Percentiles rank a stretch among this genome's conserved stretches.
These are phyloP conservation scores for Colletotrichum sp. DNA, from an alignment of 2,329 filamentous ascomycete species.

Conservation along the genomic window DNA sequence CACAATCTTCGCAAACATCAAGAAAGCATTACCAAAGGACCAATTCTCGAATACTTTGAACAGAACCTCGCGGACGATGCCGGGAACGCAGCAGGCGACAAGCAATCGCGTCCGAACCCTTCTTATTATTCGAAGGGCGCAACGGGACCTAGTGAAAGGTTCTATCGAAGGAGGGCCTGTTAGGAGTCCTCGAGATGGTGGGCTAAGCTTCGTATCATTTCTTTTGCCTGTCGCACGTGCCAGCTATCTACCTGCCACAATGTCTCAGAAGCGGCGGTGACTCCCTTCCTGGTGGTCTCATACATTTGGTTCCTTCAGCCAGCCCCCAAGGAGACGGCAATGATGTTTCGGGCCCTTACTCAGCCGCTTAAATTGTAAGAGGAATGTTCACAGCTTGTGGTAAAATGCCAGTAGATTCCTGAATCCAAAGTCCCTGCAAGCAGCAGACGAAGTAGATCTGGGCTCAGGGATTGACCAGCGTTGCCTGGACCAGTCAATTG, in stretches of 20 bases:
- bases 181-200: background rate
- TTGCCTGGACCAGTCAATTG: background rate
- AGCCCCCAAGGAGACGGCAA: background rate
- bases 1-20: background rate
- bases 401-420: background rate
- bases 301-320: background rate
- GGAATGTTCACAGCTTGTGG: background rate
- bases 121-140: background rate
- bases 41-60: rapidly evolving
- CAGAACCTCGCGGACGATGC: background rate
- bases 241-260: background rate
- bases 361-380: background rate
- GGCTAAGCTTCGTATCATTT: background rate
- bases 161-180: background rate
- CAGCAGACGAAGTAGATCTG: background rate
- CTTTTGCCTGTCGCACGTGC: background rate
- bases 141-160: background rate
- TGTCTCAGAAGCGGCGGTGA: background rate
- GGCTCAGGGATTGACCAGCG: background rate
- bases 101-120: background rate
- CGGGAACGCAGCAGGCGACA: background rate
- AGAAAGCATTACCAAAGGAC: background rate
- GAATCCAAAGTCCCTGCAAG: background rate
- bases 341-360: background rate
- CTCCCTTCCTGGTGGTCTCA: background rate